A percentile compares a stretch with the other conserved stretches of the same genome.
These are phyloP conservation scores for Cryptosporidium bovis DNA, from an alignment of 169 alveolate species.

Conservation along the genomic window DNA sequence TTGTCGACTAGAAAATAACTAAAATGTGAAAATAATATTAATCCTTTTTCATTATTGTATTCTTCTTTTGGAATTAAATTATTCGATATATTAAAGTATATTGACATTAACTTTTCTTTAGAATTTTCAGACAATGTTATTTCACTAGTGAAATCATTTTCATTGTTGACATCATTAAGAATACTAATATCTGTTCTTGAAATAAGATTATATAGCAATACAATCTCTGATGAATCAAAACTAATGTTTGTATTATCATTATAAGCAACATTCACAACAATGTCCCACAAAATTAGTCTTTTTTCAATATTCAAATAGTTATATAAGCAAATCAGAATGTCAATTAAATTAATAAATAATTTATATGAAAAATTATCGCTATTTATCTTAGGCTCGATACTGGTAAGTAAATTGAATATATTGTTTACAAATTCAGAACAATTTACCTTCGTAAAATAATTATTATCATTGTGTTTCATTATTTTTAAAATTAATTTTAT, in stretches of 20 bases:
- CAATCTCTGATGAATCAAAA: no score
- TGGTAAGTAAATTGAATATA: no score
- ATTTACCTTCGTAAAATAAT: not conserved
- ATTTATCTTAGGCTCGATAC: no score
- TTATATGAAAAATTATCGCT: no score
- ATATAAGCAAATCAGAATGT: conserved; percentile 6
- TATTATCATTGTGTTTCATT: no score
- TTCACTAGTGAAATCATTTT: not conserved
- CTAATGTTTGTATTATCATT: no score
- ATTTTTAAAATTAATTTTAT: no score
- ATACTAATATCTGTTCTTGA: not conserved
- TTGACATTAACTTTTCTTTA: conserved; percentile 8
- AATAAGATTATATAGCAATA: not conserved
- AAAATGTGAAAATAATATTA: conserved; percentile 12
- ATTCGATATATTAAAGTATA: not conserved
- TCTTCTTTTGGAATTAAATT: not conserved
- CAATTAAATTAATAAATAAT: no score
- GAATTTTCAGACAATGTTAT: not conserved
- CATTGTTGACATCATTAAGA: not conserved
- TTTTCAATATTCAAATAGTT: not conserved
- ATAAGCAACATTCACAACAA: not conserved
- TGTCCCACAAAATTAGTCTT: conserved; percentile 2
- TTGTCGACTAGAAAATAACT: conserved; percentile 1
- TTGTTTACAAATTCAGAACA: no score
- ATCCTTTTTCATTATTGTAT: not conserved